phyloP scores from a whole-genome alignment of 1,284 basidiomycete genomes.

The Ceraceosorus bombacis region DNA sequence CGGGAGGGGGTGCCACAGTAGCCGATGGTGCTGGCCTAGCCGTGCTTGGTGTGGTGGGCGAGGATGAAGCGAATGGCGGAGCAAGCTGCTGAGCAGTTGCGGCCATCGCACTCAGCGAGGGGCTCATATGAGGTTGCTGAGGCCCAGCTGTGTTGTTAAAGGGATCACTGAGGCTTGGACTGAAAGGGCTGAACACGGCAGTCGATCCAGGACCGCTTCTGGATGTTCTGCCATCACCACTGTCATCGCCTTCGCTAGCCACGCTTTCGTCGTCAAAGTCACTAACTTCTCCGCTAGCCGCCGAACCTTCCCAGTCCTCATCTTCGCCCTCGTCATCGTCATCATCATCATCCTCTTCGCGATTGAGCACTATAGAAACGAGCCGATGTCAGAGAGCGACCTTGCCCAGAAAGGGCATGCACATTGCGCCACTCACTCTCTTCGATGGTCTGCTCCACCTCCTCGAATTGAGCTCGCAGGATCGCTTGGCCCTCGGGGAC shows the following conservation, averaged over 20 bases:
- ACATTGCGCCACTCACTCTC: constrained; percentile 22
- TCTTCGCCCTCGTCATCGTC: constrained; percentile 37
- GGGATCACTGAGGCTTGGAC: not conserved
- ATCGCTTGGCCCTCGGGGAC: constrained; percentile 96
- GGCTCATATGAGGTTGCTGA: not conserved
- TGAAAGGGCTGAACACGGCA: constrained; percentile 1
- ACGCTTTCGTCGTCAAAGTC: constrained; percentile 8
- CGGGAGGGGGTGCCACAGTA: not conserved
- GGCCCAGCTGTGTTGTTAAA: not conserved
- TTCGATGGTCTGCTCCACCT: constrained; percentile 89
- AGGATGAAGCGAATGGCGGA: no score
- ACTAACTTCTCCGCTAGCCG: constrained; percentile 1
- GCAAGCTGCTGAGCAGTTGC: not conserved
- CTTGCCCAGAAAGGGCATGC: not conserved
- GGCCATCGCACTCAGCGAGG: constrained; percentile 1
- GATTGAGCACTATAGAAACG: constrained; percentile 31
- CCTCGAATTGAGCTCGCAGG: constrained; percentile 87
- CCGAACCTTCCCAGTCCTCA: constrained; percentile 11
- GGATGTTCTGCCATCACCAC: not conserved
- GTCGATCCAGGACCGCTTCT: not conserved
- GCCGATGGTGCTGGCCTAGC: no score
- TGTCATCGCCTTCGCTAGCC: not conserved
- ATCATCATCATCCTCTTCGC: constrained; percentile 44
- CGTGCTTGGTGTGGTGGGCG: no score
- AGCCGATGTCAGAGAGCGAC: not conserved